Base-by-base conservation (phyloP, 768 basidiomycete genomes). In the Holtermannia corniformis region DNA sequence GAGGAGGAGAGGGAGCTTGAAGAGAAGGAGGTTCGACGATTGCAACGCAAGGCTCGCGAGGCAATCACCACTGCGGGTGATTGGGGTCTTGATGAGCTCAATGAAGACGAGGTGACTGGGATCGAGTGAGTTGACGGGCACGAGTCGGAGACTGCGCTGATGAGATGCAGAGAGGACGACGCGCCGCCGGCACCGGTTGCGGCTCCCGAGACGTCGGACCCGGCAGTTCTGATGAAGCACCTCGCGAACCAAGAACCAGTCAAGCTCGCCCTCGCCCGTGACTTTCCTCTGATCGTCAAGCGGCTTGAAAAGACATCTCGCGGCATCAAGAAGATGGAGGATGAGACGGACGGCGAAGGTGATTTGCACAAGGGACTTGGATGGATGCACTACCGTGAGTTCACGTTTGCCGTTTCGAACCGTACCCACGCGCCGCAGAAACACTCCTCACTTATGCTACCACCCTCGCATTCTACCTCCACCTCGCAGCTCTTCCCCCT, bases 1-100 rank as follows among this genome's bases (percentile, higher is more conserved):
- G 91, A 93, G 62, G 91, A 93, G 70, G 86, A 82, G 27, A 80
- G 86, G 63, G 84, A 86, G 59, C 74, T 93, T 47, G 90, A 96
- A 64, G 87, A 88, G 68, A 82, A 85, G 66, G 91, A 96, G 70
- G 87, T 86, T 5, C 82, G 74, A 60, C 76, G 87, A 52, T 72
- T 93, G 43, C 92, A 93, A 70, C 71, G 74, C 32, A 90, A 87
- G 73, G 76, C 80, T 21, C 78, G 84, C 26, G 84, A 87, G 58
- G 78, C 72, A 11, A 78, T 93, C 7, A 54, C 53, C 77, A 73
- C 61, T 7, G 86, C 88, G 42, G 82, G 80, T 14, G 91, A 96
- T 71, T 95, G 87, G 64, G 91, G 91, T 11, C 74, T 96, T 41
- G 80, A 77, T 22, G 87, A 85, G n/a, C 46, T 59, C 21, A 59